Percentiles rank a stretch among this genome's conserved stretches.
These are phyloP conservation scores for Ashbya aceris DNA, from an alignment of 1,139 yeast genomes.

Conservation along the genomic window DNA sequence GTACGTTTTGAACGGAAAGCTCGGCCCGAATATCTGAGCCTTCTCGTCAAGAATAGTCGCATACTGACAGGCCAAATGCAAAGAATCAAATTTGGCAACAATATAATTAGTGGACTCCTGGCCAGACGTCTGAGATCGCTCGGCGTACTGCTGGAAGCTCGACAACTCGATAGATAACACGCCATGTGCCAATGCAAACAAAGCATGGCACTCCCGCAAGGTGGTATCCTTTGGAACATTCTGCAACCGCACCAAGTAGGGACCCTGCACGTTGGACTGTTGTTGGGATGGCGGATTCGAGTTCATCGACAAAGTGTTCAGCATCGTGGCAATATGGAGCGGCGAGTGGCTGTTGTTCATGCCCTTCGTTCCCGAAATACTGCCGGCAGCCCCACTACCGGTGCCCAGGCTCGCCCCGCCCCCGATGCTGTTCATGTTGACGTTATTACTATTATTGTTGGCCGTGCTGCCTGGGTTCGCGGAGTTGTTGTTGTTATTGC, in stretches of 20 bases:
- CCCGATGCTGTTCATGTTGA: slow-evolving; percentile 12
- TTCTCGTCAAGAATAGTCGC: slow-evolving; percentile 59
- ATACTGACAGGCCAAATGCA: slow-evolving; percentile 60
- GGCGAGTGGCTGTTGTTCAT: slow-evolving; percentile 16
- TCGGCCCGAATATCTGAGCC: slow-evolving; percentile 51
- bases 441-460: neutral
- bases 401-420: slow-evolving; percentile 6
- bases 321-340: slow-evolving; percentile 23
- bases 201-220: slow-evolving; percentile 62
- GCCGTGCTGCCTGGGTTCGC: slow-evolving; percentile 1
- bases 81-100: slow-evolving; percentile 55
- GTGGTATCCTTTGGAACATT: slow-evolving; percentile 69
- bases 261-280: slow-evolving; percentile 14
- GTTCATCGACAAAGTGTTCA: slow-evolving; percentile 19
- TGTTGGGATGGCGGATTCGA: slow-evolving; percentile 11
- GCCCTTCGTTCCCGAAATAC: slow-evolving; percentile 4
- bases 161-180: slow-evolving; percentile 54
- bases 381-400: slow-evolving; percentile 9
- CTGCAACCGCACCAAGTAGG: slow-evolving; percentile 32
- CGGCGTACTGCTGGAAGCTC: slow-evolving; percentile 16
- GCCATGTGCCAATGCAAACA: slow-evolving; percentile 75
- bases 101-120: slow-evolving; percentile 24
- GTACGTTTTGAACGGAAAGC: slow-evolving; percentile 39
- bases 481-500: slow-evolving; percentile 11
- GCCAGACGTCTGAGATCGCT: slow-evolving; percentile 25